Evolutionary conservation across 1,284 basidiomycete genomes (phyloP).

Genomic region (Ustilago lituana): DNA sequence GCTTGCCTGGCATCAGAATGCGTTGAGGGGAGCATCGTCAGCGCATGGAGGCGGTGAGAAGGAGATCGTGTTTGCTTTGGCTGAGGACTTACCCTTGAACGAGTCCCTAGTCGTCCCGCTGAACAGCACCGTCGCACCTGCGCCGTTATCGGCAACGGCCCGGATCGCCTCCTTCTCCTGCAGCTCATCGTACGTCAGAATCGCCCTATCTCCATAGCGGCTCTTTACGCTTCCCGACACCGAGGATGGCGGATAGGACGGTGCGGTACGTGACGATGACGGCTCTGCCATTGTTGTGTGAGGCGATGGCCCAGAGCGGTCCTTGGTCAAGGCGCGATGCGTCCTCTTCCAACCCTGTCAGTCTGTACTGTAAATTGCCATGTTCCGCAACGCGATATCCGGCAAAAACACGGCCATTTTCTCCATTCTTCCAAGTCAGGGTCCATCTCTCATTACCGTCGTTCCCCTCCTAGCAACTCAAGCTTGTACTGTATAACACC

Average conservation of each 20-base stretch:
- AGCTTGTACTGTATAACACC: no score
- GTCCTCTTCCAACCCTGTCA: no score
- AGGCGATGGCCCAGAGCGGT: no score
- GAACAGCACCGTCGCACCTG: slow-evolving; percentile 72
- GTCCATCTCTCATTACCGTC: no score
- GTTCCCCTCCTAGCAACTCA: no score
- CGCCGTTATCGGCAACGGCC: slow-evolving; percentile 37
- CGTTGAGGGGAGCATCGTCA: background rate
- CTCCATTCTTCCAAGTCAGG: slow-evolving; percentile 4
- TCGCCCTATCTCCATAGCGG: slow-evolving; percentile 33
- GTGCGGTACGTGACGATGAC: background rate
- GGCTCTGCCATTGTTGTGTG: no score
- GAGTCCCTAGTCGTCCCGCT: slow-evolving; percentile 78
- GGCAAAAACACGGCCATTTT: no score
- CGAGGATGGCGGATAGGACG: slow-evolving; percentile 18
- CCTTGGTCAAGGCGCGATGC: background rate
- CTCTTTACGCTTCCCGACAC: slow-evolving; percentile 7
- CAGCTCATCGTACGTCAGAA: slow-evolving; percentile 50
- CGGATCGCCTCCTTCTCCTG: slow-evolving; percentile 37
- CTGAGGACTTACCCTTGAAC: slow-evolving; percentile 72
- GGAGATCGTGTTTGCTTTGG: no score
- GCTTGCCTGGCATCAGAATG: slow-evolving; percentile 71
- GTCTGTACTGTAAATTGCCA: no score
- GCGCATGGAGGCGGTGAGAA: no score
- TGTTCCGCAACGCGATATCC: background rate